Conservation (phyloP, 768 basidiomycete genomes). For the Lactarius akahatsu region DNA sequence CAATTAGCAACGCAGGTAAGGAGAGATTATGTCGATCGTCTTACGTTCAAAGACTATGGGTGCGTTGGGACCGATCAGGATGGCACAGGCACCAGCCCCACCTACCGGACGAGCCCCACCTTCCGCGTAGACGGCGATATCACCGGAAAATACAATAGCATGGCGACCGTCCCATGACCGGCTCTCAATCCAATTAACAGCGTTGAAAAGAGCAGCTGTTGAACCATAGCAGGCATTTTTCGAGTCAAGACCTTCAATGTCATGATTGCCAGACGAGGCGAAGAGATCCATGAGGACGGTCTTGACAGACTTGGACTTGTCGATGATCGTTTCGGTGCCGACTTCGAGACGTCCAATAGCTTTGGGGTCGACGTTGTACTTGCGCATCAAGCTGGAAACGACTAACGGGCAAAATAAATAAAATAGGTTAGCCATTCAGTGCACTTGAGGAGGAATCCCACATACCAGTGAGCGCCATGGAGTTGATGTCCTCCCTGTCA, state of each 20-base stretch:
- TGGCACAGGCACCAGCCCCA: constrained; percentile 92
- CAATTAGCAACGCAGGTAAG: constrained; percentile 10
- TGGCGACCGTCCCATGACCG: constrained; percentile 97
- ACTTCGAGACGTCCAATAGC: constrained; percentile 98
- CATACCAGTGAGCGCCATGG: constrained; percentile 90
- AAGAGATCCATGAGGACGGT: constrained; percentile 99
- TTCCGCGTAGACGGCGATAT: constrained; percentile 98
- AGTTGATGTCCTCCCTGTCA: constrained; percentile 99
- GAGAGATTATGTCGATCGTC: constrained; percentile 37
- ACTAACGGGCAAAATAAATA: constrained; percentile 44
- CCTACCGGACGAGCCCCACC: constrained; percentile 93
- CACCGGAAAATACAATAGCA: constrained; percentile 94
- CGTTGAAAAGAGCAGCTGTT: constrained; percentile 98
- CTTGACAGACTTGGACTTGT: constrained; percentile 99
- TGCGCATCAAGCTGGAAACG: constrained; percentile 85
- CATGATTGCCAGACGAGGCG: constrained; percentile 85
- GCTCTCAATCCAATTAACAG: constrained; percentile 96
- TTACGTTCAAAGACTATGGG: constrained; percentile 93
- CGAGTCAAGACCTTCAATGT: constrained; percentile 98
- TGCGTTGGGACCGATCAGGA: constrained; percentile 94
- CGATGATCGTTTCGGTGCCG: constrained; percentile 98
- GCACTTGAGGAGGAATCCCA: constrained; percentile 22
- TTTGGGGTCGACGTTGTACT: constrained; percentile 93
- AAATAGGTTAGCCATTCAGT: constrained; percentile 12
- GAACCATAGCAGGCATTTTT: constrained; percentile 99